Conservation (phyloP, 208 protist species). For the Trypanosoma boissoni region DNA sequence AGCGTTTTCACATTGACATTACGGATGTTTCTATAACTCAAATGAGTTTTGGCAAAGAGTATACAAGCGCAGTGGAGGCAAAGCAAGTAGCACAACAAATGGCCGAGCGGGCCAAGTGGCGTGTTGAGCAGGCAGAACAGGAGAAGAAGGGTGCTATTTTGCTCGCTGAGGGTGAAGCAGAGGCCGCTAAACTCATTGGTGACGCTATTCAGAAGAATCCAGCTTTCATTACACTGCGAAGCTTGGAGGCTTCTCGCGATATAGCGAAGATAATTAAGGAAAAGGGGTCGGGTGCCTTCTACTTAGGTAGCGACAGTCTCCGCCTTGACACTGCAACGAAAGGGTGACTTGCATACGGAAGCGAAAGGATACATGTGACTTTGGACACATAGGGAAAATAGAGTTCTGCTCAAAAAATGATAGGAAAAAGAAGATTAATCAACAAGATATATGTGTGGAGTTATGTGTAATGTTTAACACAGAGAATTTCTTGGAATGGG, state of each 20-base stretch:
- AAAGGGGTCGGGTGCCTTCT: constrained; percentile 67
- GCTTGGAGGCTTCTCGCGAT: constrained; percentile 89
- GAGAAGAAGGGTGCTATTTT: constrained; percentile 93
- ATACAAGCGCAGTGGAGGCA: constrained; percentile 93
- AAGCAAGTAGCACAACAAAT: constrained; percentile 97
- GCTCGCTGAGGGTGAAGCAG: constrained; percentile 92
- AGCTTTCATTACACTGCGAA: constrained; percentile 91
- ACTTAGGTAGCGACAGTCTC: constrained; percentile 81
- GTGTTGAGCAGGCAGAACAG: constrained; percentile 93
- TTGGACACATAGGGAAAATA: background rate
- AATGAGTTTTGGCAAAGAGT: constrained; percentile 96
- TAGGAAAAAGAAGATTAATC: no score
- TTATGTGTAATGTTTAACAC: no score
- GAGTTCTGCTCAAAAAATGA: no score
- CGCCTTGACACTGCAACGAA: constrained; percentile 45
- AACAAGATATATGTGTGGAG: no score
- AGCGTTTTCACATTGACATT: constrained; percentile 97
- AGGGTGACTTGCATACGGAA: constrained; percentile 32
- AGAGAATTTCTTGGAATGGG: no score
- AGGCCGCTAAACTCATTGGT: constrained; percentile 88
- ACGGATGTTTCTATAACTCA: constrained; percentile 98
- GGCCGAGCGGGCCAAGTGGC: constrained; percentile 93
- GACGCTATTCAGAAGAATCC: constrained; percentile 87
- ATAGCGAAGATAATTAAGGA: constrained; percentile 86
- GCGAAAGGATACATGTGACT: background rate